A percentile compares a stretch with the other conserved stretches of the same genome.
Evolutionary conservation across 208 protist species (phyloP).

Genomic region (Angomonas ambiguus): DNA sequence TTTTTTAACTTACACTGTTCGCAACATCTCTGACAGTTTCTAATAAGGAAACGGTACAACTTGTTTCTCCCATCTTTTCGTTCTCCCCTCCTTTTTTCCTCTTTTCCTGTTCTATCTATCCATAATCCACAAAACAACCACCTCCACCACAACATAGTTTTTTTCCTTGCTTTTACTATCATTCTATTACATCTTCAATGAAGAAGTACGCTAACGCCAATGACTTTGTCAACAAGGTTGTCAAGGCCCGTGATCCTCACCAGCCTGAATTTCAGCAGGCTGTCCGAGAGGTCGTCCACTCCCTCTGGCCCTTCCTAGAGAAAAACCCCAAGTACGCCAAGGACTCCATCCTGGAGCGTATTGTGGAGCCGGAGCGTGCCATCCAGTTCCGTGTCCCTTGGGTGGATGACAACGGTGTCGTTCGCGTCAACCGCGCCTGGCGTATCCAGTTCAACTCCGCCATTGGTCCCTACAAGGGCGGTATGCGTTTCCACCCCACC

Average conservation of each 20-base stretch:
- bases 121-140: too few relatives aligned
- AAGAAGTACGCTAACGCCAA: conserved; percentile 42
- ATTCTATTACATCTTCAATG: background rate
- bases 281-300: conserved; percentile 82
- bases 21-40: too few relatives aligned
- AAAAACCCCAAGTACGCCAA: conserved; percentile 72
- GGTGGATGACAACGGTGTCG: conserved; percentile 83
- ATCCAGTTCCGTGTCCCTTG: conserved; percentile 93
- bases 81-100: background rate
- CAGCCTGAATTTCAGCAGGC: conserved; percentile 90
- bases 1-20: too few relatives aligned
- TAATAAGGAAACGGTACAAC: too few relatives aligned
- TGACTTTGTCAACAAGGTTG: conserved; percentile 51
- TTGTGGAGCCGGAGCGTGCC: conserved; percentile 90
- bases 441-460: conserved; percentile 92
- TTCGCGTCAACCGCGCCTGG: conserved; percentile 88
- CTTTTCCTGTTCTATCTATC: too few relatives aligned
- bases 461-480: conserved; percentile 94
- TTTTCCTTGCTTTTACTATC: conserved; percentile 1
- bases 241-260: conserved; percentile 54
- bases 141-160: too few relatives aligned
- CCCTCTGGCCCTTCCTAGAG: conserved; percentile 79
- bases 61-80: background rate
- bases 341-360: conserved; percentile 57
- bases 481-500: conserved; percentile 74